Conservation (phyloP, 257 asterid genomes). For the Ballota nigra region DNA sequence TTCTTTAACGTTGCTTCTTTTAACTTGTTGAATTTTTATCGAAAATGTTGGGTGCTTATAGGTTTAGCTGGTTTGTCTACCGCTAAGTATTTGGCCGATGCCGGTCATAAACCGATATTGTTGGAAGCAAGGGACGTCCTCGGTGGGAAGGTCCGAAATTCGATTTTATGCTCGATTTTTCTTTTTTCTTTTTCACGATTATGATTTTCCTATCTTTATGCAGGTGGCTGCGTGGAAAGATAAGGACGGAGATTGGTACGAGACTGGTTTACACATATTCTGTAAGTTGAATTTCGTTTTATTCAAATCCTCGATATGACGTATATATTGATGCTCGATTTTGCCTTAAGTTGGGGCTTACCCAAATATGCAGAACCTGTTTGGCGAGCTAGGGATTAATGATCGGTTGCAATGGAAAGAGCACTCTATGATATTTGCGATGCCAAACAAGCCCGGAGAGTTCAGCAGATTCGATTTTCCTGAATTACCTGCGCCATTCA, state of each 20-base stretch:
- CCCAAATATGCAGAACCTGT: constrained; percentile 97
- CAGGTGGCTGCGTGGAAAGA: constrained; percentile 99
- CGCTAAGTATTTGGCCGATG: constrained; percentile 98
- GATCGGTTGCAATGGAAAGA: constrained; percentile 98
- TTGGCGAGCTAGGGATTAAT: constrained; percentile 92
- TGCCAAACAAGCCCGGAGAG: constrained; percentile 97
- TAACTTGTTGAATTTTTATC: not conserved
- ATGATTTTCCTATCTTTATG: constrained; percentile 12
- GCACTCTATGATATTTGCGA: constrained; percentile 97
- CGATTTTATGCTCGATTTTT: not conserved
- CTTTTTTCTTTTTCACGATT: not conserved
- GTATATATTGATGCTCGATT: constrained; percentile 40
- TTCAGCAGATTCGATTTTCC: constrained; percentile 96
- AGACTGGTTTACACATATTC: constrained; percentile 93
- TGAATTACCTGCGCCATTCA: constrained; percentile 88
- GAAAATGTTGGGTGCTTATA: constrained; percentile 29
- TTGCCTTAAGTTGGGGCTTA: constrained; percentile 89
- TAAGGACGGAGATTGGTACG: constrained; percentile 96
- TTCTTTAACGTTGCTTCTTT: not conserved
- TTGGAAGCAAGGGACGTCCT: constrained; percentile 95
- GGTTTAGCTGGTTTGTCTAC: constrained; percentile 96
- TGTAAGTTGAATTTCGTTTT: constrained; percentile 53
- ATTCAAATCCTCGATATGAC: constrained; percentile 15
- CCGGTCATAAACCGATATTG: constrained; percentile 90
- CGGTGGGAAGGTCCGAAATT: constrained; percentile 81